Percentiles rank a stretch among this genome's conserved stretches.
phyloP scores from a whole-genome alignment of 306 rosid genomes.

The Malus fusca region DNA sequence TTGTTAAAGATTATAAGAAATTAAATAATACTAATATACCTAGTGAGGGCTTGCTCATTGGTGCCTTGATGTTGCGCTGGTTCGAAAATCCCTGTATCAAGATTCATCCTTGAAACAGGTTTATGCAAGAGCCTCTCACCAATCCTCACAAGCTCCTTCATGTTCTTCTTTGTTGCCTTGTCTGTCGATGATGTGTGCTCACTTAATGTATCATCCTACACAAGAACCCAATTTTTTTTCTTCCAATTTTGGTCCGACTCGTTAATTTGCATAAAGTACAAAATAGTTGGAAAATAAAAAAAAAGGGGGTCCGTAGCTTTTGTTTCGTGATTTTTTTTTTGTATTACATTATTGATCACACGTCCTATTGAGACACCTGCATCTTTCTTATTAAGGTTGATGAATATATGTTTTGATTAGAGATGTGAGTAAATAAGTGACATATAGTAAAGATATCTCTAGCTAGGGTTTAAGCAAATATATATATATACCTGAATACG shows the following conservation, averaged over 20 bases:
- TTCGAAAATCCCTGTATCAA: background rate
- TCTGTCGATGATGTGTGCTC: conserved; percentile 3
- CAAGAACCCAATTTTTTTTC: background rate
- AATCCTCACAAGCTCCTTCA: conserved; percentile 8
- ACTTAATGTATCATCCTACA: conserved; percentile 10
- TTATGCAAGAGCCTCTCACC: conserved; percentile 8
- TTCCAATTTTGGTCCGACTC: no score
- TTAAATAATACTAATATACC: background rate
- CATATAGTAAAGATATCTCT: no score
- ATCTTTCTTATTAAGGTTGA: no score
- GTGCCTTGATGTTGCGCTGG: background rate
- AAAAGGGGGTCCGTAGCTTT: no score
- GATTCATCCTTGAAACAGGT: conserved; percentile 13
- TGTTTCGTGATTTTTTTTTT: background rate
- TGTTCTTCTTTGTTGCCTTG: conserved; percentile 4
- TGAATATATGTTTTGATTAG: no score
- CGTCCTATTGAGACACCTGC: background rate
- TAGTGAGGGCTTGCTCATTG: conserved; percentile 1
- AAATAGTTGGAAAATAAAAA: no score
- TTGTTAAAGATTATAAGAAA: no score
- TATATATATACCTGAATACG: background rate
- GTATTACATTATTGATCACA: background rate
- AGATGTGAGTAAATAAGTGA: background rate
- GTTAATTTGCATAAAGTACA: no score
- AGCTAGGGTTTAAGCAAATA: background rate